These are phyloP conservation scores for Microglena sp. DNA, from an alignment of 139 green algal species.

Conservation along the genomic window DNA sequence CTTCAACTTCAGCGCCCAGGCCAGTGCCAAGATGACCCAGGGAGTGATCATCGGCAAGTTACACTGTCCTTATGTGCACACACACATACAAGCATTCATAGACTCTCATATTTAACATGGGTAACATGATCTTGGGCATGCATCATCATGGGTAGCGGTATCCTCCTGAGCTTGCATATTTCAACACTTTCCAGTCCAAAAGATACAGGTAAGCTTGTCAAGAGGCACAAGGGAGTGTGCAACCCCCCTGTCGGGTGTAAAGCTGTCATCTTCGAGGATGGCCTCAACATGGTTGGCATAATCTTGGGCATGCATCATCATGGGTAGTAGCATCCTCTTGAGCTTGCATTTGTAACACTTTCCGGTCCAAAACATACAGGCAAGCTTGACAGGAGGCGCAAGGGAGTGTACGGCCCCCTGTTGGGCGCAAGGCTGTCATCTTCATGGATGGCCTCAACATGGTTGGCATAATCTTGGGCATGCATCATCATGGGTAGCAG, in stretches of 20 bases:
- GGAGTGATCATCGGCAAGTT: too few relatives aligned
- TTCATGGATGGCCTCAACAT: constrained; percentile 82
- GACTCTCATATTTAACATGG: constrained; percentile 34
- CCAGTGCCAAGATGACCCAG: background rate
- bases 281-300: constrained; percentile 60
- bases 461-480: constrained; percentile 9
- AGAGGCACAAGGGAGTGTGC: constrained; percentile 41
- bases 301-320: background rate
- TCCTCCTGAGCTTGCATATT: constrained; percentile 53
- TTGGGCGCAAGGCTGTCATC: constrained; percentile 46
- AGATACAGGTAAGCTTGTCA: background rate
- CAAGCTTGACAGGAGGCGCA: background rate
- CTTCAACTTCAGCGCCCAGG: too few relatives aligned
- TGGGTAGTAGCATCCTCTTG: background rate
- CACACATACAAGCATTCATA: constrained; percentile 36
- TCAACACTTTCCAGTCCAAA: background rate
- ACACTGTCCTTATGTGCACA: background rate
- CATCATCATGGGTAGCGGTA: constrained; percentile 69
- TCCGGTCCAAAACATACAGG: too few relatives aligned
- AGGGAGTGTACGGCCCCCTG: constrained; percentile 26
- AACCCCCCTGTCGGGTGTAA: constrained; percentile 44
- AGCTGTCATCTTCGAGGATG: constrained; percentile 55
- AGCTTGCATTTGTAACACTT: too few relatives aligned
- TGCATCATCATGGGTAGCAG: constrained; percentile 29
- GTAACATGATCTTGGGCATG: constrained; percentile 51